Conservation (phyloP, 306 rosid species). For the Castanospermum australe region DNA sequence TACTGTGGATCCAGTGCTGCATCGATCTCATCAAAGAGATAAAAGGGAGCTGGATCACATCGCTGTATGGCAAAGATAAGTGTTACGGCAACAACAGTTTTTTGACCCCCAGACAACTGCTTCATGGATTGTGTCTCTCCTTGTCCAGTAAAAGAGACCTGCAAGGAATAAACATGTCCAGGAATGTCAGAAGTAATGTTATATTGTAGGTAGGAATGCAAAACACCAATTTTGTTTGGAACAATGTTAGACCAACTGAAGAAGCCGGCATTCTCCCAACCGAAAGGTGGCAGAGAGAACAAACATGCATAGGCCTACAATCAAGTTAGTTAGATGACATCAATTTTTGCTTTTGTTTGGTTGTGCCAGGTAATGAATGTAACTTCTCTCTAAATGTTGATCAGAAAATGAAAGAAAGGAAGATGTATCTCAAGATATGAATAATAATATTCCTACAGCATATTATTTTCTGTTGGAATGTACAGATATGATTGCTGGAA, state of each 20-base stretch:
- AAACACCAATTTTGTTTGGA: background rate
- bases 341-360: background rate
- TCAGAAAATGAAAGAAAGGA: constrained; percentile 6
- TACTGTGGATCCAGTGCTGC: constrained; percentile 98
- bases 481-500: no score
- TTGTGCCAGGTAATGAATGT: constrained; percentile 6
- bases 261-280: constrained; percentile 6
- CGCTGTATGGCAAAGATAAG: constrained; percentile 98
- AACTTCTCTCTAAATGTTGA: background rate
- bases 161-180: constrained; percentile 28
- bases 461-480: background rate
- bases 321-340: constrained; percentile 6
- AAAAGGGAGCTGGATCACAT: constrained; percentile 99
- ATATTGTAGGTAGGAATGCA: background rate
- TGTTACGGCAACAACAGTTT: constrained; percentile 96
- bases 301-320: background rate
- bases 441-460: background rate
- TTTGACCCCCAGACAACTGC: constrained; percentile 98
- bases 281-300: background rate
- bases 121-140: constrained; percentile 99
- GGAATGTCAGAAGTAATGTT: constrained; percentile 18
- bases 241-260: constrained; percentile 6
- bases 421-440: background rate
- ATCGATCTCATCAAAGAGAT: constrained; percentile 96
- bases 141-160: constrained; percentile 99